Percentiles rank a stretch among this genome's conserved stretches.
phyloP scores from a whole-genome alignment of 2,329 filamentous ascomycete species.

The Trichoderma koningiopsis region DNA sequence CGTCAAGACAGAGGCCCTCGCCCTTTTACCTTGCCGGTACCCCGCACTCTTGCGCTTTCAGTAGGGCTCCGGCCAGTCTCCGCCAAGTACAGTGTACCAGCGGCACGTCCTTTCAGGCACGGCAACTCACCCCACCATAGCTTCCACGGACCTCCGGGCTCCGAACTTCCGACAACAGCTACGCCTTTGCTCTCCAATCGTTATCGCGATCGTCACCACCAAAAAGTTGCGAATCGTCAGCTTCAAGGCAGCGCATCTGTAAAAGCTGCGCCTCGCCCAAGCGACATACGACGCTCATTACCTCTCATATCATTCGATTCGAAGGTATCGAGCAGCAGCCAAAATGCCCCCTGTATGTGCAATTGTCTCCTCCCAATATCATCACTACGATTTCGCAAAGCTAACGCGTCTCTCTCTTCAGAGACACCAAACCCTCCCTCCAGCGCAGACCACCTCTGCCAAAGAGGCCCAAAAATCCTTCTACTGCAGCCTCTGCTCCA shows the following conservation, averaged over 20 bases:
- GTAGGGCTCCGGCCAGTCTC: background rate
- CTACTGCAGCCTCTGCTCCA: conserved; percentile 85
- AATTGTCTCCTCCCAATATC: conserved; percentile 31
- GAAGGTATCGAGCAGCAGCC: background rate
- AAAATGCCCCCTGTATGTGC: conserved; percentile 59
- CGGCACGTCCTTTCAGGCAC: background rate
- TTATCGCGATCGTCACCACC: background rate
- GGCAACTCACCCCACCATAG: background rate
- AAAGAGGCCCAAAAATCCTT: conserved; percentile 79
- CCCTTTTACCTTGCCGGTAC: background rate
- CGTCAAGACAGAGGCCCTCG: background rate
- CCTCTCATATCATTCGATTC: background rate
- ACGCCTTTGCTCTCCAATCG: background rate
- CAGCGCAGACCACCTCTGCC: conserved; percentile 63
- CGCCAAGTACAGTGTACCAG: background rate
- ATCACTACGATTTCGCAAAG: conserved; percentile 48
- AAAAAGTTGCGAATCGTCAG: background rate
- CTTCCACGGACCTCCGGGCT: background rate
- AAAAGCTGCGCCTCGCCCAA: background rate
- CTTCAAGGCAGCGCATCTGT: background rate
- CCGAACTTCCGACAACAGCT: conserved; percentile 5
- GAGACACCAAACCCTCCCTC: conserved; percentile 60
- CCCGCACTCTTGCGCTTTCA: background rate
- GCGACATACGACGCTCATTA: background rate
- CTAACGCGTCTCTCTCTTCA: conserved; percentile 33